Evolutionary conservation across 1,139 yeast genomes (phyloP), one percentile per base, ranked within the genome.

Genomic region (Debaryomyces nepalensis): DNA sequence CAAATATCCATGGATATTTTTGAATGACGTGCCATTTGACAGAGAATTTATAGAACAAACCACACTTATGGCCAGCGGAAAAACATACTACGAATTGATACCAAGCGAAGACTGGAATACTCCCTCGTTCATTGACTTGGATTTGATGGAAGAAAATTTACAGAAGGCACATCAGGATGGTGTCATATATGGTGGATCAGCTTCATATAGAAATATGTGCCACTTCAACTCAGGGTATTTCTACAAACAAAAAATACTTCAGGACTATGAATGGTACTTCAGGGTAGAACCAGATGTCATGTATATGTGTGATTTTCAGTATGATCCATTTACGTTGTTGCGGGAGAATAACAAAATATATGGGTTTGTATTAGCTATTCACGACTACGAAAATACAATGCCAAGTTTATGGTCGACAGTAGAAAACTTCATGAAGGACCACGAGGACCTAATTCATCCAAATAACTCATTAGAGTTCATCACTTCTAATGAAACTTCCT

Each of bases 51-150:
- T 63, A 15, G 75, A 70, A 40, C 59, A 79, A 51, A 90, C 97
- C 0, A 70, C 84, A 1, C 75, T 87, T 21, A 87, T 91, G 96
- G 96, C 91, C 0, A 84, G 91, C 45, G 95, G 97, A 0, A 63
- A 77, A 38, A 81, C 91, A 1, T 73, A 45, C 48, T 70, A 74
- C 50, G 79, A 73, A 45, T 55, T 73, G 34, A 68, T 74, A 2
- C 78, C 79, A 0, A 49, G 45, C 22, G 61, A 56, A 15, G 76
- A 74, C 51, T 73, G 79, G 79, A 56, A 71, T 24, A 67, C 72
- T 2, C 79, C 79, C 0, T 45, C 50, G 0, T 68, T 61, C 45
- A 72, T 74, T 1, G 68, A 71, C 48, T 53, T 55, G 33, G 48
- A 56, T 2, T 62, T 57, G 44, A 45, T 70, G 5, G 57, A 64